A percentile compares a stretch with the other conserved stretches of the same genome.
Conservation (phyloP, 2,329 filamentous ascomycete species). For the Colletotrichum endophyticum region DNA sequence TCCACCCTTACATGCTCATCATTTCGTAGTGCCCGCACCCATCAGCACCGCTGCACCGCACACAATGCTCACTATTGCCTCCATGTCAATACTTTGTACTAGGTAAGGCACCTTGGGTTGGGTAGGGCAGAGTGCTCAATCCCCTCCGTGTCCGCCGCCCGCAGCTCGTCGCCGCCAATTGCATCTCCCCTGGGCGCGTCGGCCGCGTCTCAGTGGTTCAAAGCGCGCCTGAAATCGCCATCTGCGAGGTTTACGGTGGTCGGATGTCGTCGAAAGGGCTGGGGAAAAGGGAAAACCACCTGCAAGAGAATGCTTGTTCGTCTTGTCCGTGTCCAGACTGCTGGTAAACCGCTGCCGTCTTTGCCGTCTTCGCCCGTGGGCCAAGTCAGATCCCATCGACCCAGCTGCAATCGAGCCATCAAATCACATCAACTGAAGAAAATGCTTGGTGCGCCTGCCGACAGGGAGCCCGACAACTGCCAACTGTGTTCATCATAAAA, state of each 20-base stretch:
- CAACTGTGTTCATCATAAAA: neutral
- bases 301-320: constrained; percentile 10
- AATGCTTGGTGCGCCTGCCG: neutral
- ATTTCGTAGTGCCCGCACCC: neutral
- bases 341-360: neutral
- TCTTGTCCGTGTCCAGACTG: neutral
- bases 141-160: neutral
- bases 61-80: neutral
- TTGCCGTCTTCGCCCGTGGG: neutral
- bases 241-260: neutral
- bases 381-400: neutral
- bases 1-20: neutral
- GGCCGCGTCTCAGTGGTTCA: neutral
- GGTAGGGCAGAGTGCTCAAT: neutral
- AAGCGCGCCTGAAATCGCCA: neutral
- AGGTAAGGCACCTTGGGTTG: neutral
- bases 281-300: neutral
- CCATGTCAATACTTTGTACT: neutral
- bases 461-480: neutral
- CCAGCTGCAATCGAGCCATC: neutral
- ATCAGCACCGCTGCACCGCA: neutral
- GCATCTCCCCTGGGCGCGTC: neutral
- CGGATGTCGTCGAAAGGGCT: neutral
- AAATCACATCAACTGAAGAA: neutral
- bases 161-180: neutral